A percentile compares a stretch with the other conserved stretches of the same genome.
Evolutionary conservation across 2,329 filamentous ascomycete species (phyloP).

Genomic region (Botrytis tulipae): DNA sequence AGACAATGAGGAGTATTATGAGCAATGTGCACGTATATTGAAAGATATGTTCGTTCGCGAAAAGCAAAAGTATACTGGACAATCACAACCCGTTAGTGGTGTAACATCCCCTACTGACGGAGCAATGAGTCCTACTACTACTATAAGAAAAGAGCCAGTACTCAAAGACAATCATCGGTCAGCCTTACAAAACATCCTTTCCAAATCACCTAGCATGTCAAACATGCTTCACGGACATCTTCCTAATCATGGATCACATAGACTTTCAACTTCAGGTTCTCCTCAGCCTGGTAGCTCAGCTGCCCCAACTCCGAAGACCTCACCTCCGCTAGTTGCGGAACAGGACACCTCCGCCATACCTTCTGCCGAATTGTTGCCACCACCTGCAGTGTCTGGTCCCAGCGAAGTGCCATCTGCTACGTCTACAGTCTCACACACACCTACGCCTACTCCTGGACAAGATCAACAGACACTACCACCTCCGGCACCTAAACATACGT

Average conservation of each 20-base stretch:
- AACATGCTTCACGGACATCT: slow-evolving; percentile 49
- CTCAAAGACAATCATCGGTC: slow-evolving; percentile 47
- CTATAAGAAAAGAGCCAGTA: slow-evolving; percentile 28
- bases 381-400: slow-evolving; percentile 28
- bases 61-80: slow-evolving; percentile 55
- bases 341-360: slow-evolving; percentile 32
- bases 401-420: slow-evolving; percentile 26
- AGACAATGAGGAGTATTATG: slow-evolving; percentile 98
- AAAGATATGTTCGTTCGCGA: slow-evolving; percentile 86
- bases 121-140: slow-evolving; percentile 21
- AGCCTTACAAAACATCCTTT: slow-evolving; percentile 55
- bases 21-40: slow-evolving; percentile 82
- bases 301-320: slow-evolving; percentile 32
- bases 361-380: slow-evolving; percentile 32
- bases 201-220: slow-evolving; percentile 62
- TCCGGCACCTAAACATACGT: slow-evolving; percentile 81
- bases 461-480: slow-evolving; percentile 42
- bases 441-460: slow-evolving; percentile 19
- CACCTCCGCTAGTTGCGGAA: slow-evolving; percentile 32
- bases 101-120: slow-evolving; percentile 27
- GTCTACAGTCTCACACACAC: slow-evolving; percentile 30
- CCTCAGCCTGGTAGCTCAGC: slow-evolving; percentile 42
- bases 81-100: slow-evolving; percentile 40
- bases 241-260: slow-evolving; percentile 38
- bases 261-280: slow-evolving; percentile 44